Evolutionary conservation across 1,284 basidiomycete genomes (phyloP), one percentile per base, ranked within the genome.

Genomic region (Blastosporella zonata): DNA sequence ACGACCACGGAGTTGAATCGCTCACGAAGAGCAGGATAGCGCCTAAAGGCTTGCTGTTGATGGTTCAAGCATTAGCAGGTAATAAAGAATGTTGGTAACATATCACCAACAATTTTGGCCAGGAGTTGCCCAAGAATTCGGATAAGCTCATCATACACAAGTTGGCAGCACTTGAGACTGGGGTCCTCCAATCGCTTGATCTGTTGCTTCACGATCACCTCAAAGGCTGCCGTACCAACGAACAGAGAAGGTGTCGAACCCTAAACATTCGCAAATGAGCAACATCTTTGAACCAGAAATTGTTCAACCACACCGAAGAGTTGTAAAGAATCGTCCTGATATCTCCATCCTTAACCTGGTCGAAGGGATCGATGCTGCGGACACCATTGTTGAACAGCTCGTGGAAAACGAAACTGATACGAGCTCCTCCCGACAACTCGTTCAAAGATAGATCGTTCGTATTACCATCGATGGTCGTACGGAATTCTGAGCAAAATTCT

Each of bases 401-500:
- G 67, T 99, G 96, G 79, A 94, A 99, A 49, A 98, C 96, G 62
- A 97, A 99, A 62, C 87, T 90, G 75, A 99, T 97, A 70, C 96
- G 84, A 27, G 96, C 96, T 71, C 96, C 96, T 62, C 96, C 96
- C 13, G 91, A 93, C 20, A 99, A 81, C 70, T 99, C 96, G 64
- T 97, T 97, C 62, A 97, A 67, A 4, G 90, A 90, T 39, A 98
- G 71, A 64, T 99, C 96, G 65, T 96, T 94, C 31, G 93, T 94
- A 73, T 93, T 95, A 65, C 96, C 96, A 66, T 99, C 96, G 59
- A 99, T 97, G 27, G 91, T 88, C 17, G 90, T 92, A 53, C 95
- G 85, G 82, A 97, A 99, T 63, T 98, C 96, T 43, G 89, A 82
- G 58, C 91, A 93, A 70, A 99, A 99, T 67, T 98, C 96, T 48